Evolutionary conservation across 2,329 filamentous ascomycete genomes (phyloP).

Genomic region (Lachnellula cervina): DNA sequence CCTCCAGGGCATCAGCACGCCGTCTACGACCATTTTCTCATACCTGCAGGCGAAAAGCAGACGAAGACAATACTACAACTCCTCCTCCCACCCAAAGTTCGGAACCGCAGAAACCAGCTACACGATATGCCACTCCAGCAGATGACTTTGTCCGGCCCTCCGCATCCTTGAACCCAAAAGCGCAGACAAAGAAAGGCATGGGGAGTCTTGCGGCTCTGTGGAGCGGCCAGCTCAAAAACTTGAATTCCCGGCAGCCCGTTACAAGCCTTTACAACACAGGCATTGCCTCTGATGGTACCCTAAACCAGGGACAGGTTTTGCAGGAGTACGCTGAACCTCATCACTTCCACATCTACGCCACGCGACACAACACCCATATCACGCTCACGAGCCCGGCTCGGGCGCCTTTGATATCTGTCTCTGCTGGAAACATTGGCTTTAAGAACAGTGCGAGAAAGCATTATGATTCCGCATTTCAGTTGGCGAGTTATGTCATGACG

Average conservation of each 20-base stretch:
- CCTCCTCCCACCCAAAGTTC: not conserved
- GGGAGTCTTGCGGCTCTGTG: conserved; percentile 2
- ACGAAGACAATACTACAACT: conserved; percentile 7
- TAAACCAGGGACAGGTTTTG: conserved; percentile 24
- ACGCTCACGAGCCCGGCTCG: conserved; percentile 81
- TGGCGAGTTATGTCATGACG: conserved; percentile 77
- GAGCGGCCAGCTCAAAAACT: not conserved
- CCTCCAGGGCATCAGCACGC: conserved; percentile 8
- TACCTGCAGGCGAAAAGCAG: conserved; percentile 23
- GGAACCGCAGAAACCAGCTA: not conserved
- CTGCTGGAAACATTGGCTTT: conserved; percentile 88
- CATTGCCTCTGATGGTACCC: conserved; percentile 13
- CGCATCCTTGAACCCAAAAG: conserved; percentile 13
- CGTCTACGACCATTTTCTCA: conserved; percentile 33
- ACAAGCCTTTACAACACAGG: conserved; percentile 5
- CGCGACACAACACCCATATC: conserved; percentile 94
- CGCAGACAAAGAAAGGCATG: not conserved
- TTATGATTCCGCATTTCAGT: conserved; percentile 90
- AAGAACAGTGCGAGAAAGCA: conserved; percentile 71
- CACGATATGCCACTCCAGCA: not conserved
- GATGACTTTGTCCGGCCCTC: conserved; percentile 1
- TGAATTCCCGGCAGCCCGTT: not conserved
- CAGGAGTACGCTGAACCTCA: conserved; percentile 54
- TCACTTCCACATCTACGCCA: conserved; percentile 80
- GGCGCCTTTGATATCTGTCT: conserved; percentile 73